Evolutionary conservation across 23 red algal genomes (phyloP).

Genomic region (Gracilaria gracilis): DNA sequence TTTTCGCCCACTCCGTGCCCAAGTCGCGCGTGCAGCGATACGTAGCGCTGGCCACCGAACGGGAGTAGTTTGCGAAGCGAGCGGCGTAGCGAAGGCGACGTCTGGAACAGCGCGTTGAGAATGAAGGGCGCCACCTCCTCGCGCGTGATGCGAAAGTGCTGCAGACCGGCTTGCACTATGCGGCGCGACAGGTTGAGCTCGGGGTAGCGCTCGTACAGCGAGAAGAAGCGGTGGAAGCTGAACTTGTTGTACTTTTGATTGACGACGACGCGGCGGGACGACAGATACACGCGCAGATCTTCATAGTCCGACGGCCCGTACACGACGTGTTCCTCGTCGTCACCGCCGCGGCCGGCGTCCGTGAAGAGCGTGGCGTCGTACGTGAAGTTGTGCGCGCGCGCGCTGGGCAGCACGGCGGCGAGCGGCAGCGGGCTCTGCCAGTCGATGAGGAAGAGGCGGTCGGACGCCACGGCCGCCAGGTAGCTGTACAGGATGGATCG

Average conservation of each 20-base stretch:
- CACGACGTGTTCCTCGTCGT: background rate
- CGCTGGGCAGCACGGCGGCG: background rate
- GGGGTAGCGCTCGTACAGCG: background rate
- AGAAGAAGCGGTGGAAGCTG: background rate
- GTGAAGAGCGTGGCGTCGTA: conserved; percentile 8
- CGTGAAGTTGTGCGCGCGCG: background rate
- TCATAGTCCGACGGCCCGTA: background rate
- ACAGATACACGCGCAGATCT: background rate
- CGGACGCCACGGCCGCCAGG: background rate
- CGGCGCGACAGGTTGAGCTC: background rate
- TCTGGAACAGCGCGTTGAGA: conserved; percentile 13
- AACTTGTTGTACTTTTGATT: background rate
- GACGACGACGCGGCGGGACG: background rate
- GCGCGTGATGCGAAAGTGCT: background rate
- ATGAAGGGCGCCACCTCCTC: conserved; percentile 7
- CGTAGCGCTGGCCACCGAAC: background rate
- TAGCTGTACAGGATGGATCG: background rate
- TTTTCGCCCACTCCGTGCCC: conserved; percentile 26
- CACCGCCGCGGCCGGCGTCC: no score
- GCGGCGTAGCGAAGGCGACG: background rate
- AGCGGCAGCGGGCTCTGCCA: conserved; percentile 5
- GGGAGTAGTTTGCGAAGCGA: background rate
- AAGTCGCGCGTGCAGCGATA: conserved; percentile 38
- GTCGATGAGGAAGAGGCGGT: conserved; percentile 6
- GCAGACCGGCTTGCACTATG: background rate